phyloP scores from a whole-genome alignment of 306 rosid genomes.

The Medicago ruthenica region DNA sequence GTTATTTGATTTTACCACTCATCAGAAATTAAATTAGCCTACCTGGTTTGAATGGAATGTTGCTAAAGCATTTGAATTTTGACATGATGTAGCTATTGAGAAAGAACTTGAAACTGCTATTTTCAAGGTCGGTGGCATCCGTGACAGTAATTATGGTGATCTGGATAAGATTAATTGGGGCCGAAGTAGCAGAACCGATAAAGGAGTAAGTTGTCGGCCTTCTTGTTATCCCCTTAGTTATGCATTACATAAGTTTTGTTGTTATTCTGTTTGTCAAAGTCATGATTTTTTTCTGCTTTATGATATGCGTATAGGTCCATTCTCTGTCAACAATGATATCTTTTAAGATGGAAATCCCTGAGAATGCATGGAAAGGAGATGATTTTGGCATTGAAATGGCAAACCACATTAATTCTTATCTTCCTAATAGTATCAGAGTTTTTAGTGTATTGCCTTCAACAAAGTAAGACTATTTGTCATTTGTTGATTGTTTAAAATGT shows the following conservation, averaged over 20 bases:
- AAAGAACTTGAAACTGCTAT: constrained; percentile 87
- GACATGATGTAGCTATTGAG: constrained; percentile 78
- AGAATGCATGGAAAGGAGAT: constrained; percentile 77
- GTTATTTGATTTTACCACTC: constrained; percentile 7
- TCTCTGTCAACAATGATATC: constrained; percentile 84
- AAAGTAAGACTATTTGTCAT: constrained; percentile 60
- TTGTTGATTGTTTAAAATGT: constrained; percentile 15
- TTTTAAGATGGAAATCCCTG: constrained; percentile 94
- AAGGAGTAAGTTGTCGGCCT: constrained; percentile 66
- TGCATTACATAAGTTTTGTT: background rate
- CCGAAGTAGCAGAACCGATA: constrained; percentile 93
- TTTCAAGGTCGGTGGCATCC: constrained; percentile 81
- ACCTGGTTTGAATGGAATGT: constrained; percentile 39
- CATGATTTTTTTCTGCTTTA: constrained; percentile 3
- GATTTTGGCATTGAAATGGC: constrained; percentile 72
- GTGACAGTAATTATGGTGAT: constrained; percentile 80
- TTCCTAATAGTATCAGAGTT: constrained; percentile 73
- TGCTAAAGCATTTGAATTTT: constrained; percentile 59
- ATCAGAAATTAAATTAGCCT: constrained; percentile 39
- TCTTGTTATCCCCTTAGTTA: background rate
- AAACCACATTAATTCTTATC: constrained; percentile 65
- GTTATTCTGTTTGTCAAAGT: constrained; percentile 3
- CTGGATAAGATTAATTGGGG: constrained; percentile 83
- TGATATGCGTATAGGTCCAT: constrained; percentile 64
- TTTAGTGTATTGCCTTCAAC: constrained; percentile 83